Base-by-base conservation (phyloP, 2,329 filamentous ascomycete species). In the Ophiostoma sp. region DNA sequence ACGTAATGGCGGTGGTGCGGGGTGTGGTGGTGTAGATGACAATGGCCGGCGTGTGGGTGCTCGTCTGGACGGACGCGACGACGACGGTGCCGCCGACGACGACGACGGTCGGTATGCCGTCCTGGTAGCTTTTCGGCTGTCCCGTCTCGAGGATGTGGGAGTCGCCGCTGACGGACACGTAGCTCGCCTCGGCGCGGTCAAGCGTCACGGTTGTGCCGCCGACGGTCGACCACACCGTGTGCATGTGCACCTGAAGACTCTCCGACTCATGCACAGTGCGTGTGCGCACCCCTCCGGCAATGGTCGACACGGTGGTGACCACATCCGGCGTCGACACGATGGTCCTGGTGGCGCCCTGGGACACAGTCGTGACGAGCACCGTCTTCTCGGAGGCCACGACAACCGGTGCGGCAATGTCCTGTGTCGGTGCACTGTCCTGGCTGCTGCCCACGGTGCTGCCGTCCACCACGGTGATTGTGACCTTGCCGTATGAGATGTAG, bases 1-100 rank as follows among this genome's bases (percentile, higher is more conserved):
- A 76, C 4, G 75, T 75, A 41, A 78, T 72, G 11, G 77, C 78
- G 3, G 74, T 75, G 57, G 15, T 17, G 57, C 15, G 57, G 0
- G 57, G 57, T 4, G 27, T 17, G 15, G 27, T 35, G 13, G 57
- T 64, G 57, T 64, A 64, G 57, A 64, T 15, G 57, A 64, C 57
- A 11, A 64, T 10, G 4, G 57, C 13, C 31, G 31, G 57, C 27
- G 57, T 36, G 57, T 27, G 57, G 57, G 31, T 35, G 27, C 27
- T 20, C 3, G 57, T 64, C 27, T 27, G n/a, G 23, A 13, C 3
- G 6, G 54, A 60, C 4, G 44, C 2, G 17, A 57, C 52, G 23
- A 57, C 52, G 23, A 57, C 52, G 10, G 52, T 57, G 52, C 52
- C 52, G 52, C 52, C 52, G 52, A 57, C 23, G n/a, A 57, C n/a